A percentile compares a stretch with the other conserved stretches of the same genome.
These are phyloP conservation scores for Striga hermonthica DNA, from an alignment of 305 asterid genomes.

Conservation along the genomic window DNA sequence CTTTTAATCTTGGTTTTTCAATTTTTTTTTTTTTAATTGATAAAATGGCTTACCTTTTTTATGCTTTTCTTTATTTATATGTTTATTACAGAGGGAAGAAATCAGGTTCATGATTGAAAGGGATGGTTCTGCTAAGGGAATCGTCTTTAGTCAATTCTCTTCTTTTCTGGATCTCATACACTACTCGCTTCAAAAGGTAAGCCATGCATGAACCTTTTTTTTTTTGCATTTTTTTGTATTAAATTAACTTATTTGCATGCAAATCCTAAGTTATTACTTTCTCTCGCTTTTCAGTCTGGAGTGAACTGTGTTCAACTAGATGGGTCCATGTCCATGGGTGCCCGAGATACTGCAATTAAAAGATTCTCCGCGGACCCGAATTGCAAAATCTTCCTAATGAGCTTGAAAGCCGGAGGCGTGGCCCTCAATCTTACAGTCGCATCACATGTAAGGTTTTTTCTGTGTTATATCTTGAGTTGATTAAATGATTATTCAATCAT, in stretches of 20 bases:
- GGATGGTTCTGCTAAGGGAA: slow-evolving; percentile 96
- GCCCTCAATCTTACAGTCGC: slow-evolving; percentile 96
- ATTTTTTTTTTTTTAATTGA: too few species aligned
- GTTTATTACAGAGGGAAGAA: slow-evolving; percentile 77
- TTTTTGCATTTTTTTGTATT: slow-evolving; percentile 11
- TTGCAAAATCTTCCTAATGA: slow-evolving; percentile 89
- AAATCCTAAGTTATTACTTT: slow-evolving; percentile 10
- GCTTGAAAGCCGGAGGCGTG: slow-evolving; percentile 94
- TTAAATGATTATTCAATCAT: too few species aligned
- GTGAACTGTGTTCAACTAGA: slow-evolving; percentile 72
- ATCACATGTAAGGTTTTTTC: slow-evolving; percentile 53
- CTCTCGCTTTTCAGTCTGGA: slow-evolving; percentile 57
- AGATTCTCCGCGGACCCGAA: slow-evolving; percentile 67
- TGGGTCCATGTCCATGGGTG: slow-evolving; percentile 81
- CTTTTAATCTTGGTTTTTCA: too few species aligned
- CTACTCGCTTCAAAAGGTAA: slow-evolving; percentile 75
- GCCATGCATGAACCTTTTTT: not conserved
- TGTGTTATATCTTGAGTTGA: too few species aligned
- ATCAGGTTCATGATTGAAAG: slow-evolving; percentile 87
- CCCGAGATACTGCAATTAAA: slow-evolving; percentile 81
- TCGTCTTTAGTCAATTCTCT: slow-evolving; percentile 90
- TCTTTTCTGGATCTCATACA: slow-evolving; percentile 93
- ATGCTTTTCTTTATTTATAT: too few species aligned
- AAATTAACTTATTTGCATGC: not conserved
- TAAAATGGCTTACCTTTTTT: too few species aligned